These are phyloP conservation scores for Wickerhamiella pararugosa DNA, from an alignment of 1,139 yeast genomes.

Conservation along the genomic window DNA sequence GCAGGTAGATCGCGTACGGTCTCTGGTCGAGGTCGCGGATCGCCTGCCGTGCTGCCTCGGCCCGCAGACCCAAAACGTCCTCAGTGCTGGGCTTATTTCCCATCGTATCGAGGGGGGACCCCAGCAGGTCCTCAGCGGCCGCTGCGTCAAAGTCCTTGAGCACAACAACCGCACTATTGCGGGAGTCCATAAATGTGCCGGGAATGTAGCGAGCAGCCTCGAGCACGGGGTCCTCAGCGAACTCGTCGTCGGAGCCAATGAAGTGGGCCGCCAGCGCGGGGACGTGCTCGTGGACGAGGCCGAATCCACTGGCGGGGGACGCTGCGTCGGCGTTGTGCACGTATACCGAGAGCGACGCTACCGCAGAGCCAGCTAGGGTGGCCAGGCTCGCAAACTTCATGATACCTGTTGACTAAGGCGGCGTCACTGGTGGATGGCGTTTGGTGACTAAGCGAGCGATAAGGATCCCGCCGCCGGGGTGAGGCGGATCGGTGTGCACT, in stretches of 20 bases:
- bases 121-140: conserved; percentile 9
- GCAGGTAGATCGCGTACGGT: conserved; percentile 5
- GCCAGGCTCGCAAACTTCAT: too few species aligned
- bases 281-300: conserved; percentile 9
- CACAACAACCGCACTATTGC: conserved; percentile 9
- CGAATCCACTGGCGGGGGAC: conserved; percentile 5
- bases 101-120: conserved; percentile 9
- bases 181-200: conserved; percentile 11
- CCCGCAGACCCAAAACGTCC: not conserved
- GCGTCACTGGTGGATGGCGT: too few species aligned
- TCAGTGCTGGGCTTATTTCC: not conserved
- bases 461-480: too few species aligned
- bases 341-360: conserved; percentile 12
- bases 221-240: conserved; percentile 8
- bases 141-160: conserved; percentile 8
- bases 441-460: too few species aligned
- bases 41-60: not conserved
- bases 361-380: conserved; percentile 1
- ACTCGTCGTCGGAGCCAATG: conserved; percentile 10
- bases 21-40: conserved; percentile 3
- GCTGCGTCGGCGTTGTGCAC: conserved; percentile 10
- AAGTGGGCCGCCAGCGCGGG: conserved; percentile 13
- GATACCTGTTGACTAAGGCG: too few species aligned
- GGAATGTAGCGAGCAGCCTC: conserved; percentile 10
- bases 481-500: too few species aligned